Evolutionary conservation across 192 early-diverging fungal genomes (phyloP).

Genomic region (Umbelopsis sp.): DNA sequence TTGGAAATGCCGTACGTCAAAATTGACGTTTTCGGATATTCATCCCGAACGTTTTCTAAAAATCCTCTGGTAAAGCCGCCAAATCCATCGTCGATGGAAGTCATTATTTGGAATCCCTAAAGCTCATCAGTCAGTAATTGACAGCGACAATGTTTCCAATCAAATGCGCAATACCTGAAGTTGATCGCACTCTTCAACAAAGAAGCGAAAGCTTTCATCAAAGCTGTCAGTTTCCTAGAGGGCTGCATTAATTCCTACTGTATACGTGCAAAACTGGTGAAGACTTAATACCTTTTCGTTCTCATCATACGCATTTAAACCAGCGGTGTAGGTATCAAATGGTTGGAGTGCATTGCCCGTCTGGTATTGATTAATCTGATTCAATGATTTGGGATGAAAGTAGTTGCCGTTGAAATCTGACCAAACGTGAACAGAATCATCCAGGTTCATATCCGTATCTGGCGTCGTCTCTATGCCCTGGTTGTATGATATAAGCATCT

Average conservation of each 20-base stretch:
- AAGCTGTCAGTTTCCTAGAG: constrained; percentile 52
- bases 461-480: constrained; percentile 26
- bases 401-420: constrained; percentile 80
- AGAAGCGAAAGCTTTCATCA: constrained; percentile 56
- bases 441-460: constrained; percentile 53
- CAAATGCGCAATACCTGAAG: constrained; percentile 39
- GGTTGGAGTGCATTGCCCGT: constrained; percentile 49
- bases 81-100: constrained; percentile 65
- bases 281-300: constrained; percentile 47
- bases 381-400: constrained; percentile 72
- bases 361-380: constrained; percentile 45
- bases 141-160: too few species aligned
- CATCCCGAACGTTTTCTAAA: constrained; percentile 64
- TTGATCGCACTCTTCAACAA: constrained; percentile 60
- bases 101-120: constrained; percentile 75
- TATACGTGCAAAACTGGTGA: background rate
- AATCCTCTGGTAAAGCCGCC: constrained; percentile 68
- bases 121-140: background rate
- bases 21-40: constrained; percentile 68
- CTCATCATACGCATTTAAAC: constrained; percentile 47
- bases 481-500: background rate
- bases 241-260: background rate
- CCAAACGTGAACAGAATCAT: constrained; percentile 66
- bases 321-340: constrained; percentile 56
- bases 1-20: constrained; percentile 54